Evolutionary conservation across 257 asterid genomes (phyloP), one percentile per base, ranked within the genome.

Genomic region (Capsicum baccatum): DNA sequence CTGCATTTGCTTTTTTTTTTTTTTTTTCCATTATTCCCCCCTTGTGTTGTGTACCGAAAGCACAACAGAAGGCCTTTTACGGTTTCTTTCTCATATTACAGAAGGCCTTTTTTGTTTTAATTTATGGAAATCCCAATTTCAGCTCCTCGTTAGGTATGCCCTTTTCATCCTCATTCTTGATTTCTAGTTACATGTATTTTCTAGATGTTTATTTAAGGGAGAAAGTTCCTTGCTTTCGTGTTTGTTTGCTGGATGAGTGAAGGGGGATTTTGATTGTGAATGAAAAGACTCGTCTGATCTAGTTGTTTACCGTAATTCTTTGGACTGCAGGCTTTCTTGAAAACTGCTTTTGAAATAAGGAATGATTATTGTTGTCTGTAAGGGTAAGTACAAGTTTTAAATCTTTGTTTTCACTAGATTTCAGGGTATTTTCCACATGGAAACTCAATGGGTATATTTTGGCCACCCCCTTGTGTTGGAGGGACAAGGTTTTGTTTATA

Each of bases 101-200:
- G 33, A 26, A 26, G 33, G 33, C 33, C 8, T 76, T 0, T 76
- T 62, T 12, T 59, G 80, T n/a, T 71, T 71, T 39, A 39, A 39
- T 71, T 71, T 16, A 17, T 73, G 60, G 42, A 71, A 71, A 44
- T 39, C 44, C 80, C 59, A 73, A 13, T 73, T 54, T 19, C 37
- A 54, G 58, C 80, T 13, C 13, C 1, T 76, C 81, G 13, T 35
- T 14, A 76, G 64, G 81, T 76, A 76, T 33, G 81, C 2, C 0
- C 26, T 47, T 3, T 44, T 16, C 50, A 2, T 71, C 79, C 8
- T 44, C 56, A 42, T 71, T 54, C 81, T 76, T 76, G 48, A 52
- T 76, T 55, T 76, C 26, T 17, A 48, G 80, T 76, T 76, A 26
- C 63, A 21, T 13, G 63, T 21, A 37, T 14, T 68, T 68, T 37